A percentile compares a stretch with the other conserved stretches of the same genome.
Evolutionary conservation across 371 early-diverging fungal species (phyloP).

Genomic region (Ecytonucleospora hepatopenaei): DNA sequence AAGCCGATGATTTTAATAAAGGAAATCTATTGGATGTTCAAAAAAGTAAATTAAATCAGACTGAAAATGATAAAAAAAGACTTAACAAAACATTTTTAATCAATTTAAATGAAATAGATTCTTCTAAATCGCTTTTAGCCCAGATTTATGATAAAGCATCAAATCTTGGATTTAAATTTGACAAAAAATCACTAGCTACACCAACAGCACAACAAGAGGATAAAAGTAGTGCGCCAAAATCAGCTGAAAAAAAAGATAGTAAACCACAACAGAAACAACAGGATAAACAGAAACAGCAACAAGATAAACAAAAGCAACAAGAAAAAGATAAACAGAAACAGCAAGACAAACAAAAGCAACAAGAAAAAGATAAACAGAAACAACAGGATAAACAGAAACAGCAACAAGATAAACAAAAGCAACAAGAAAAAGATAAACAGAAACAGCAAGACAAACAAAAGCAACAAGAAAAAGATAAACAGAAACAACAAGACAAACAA

Average conservation of each 20-base stretch:
- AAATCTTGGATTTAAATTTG: conserved; percentile 9
- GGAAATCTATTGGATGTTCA: too few relatives aligned
- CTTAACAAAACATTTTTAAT: conserved; percentile 7
- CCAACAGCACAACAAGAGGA: too few relatives aligned
- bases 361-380: not conserved
- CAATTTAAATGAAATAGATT: conserved; percentile 2
- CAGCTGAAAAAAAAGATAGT: not conserved
- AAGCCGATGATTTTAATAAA: too few relatives aligned
- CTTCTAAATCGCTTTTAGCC: not conserved
- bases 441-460: too few relatives aligned
- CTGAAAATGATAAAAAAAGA: not conserved
- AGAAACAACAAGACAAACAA: too few relatives aligned
- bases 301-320: not conserved
- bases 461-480: too few relatives aligned
- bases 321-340: not conserved
- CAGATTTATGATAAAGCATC: conserved; percentile 21
- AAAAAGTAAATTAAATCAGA: too few relatives aligned
- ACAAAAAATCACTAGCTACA: not conserved
- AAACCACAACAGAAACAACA: not conserved
- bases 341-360: not conserved
- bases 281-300: not conserved
- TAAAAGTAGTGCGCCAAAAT: not conserved
- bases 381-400: too few relatives aligned
- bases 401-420: too few relatives aligned
- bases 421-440: too few relatives aligned